Evolutionary conservation across 768 basidiomycete species (phyloP).

Genomic region (Cyathus striatus): DNA sequence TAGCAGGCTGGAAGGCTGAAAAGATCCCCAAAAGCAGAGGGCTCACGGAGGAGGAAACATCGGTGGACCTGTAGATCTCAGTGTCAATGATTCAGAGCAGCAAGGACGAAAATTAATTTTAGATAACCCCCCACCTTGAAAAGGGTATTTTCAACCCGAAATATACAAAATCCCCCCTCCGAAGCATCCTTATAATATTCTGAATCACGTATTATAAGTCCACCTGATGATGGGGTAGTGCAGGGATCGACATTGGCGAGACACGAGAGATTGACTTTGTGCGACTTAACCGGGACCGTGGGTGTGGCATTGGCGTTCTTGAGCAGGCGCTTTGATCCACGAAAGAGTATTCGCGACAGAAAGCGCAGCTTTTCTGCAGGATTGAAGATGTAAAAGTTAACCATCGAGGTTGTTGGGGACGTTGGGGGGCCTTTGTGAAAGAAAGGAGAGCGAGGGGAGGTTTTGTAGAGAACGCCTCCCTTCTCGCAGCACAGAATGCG

Average conservation of each 20-base stretch:
- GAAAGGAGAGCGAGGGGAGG: slow-evolving; percentile 5
- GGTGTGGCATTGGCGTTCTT: slow-evolving; percentile 4
- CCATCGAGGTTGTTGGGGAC: slow-evolving; percentile 21
- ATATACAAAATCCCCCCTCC: slow-evolving; percentile 50
- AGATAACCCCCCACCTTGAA: slow-evolving; percentile 46
- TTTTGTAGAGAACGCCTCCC: slow-evolving; percentile 7
- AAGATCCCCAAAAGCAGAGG: slow-evolving; percentile 38
- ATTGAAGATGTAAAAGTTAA: slow-evolving; percentile 30
- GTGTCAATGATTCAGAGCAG: slow-evolving; percentile 1
- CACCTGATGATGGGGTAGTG: slow-evolving; percentile 2
- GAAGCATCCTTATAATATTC: slow-evolving; percentile 27
- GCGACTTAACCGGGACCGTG: slow-evolving; percentile 4
- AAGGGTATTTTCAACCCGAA: slow-evolving; percentile 53
- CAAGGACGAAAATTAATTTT: background rate
- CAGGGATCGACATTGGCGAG: slow-evolving; percentile 11
- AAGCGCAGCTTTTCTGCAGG: slow-evolving; percentile 30
- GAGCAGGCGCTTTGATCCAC: slow-evolving; percentile 22
- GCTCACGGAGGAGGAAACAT: slow-evolving; percentile 34
- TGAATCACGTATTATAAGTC: slow-evolving; percentile 22
- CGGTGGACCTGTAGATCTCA: slow-evolving; percentile 33
- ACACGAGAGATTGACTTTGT: slow-evolving; percentile 12
- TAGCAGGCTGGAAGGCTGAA: slow-evolving; percentile 23
- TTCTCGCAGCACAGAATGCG: slow-evolving; percentile 6
- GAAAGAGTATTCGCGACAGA: slow-evolving; percentile 23
- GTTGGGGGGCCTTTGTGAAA: background rate